Conservation (phyloP, 352 stramenopile genomes). For the Phytophthora pistaciae region DNA sequence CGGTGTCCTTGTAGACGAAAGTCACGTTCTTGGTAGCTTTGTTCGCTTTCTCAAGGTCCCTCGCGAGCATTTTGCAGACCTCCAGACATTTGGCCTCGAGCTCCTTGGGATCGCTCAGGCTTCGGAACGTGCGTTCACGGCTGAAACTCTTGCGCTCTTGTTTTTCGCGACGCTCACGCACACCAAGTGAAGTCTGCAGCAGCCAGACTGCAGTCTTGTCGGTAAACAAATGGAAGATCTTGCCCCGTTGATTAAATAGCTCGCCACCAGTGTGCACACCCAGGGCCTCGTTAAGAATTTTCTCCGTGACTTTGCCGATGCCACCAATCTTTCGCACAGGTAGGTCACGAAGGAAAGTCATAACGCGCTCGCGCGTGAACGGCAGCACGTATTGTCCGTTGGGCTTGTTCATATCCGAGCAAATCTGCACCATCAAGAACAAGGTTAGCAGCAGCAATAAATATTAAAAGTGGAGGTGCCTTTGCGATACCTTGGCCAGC, state of each 20-base stretch:
- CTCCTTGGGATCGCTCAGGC: conserved; percentile 43
- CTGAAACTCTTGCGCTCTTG: conserved; percentile 85
- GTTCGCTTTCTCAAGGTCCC: conserved; percentile 57
- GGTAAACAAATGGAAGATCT: conserved; percentile 73
- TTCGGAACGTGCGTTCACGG: conserved; percentile 76
- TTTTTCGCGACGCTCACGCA: conserved; percentile 55
- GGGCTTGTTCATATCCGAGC: conserved; percentile 97
- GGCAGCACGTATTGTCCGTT: conserved; percentile 95
- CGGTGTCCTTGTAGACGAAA: conserved; percentile 76
- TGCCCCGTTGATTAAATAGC: conserved; percentile 64
- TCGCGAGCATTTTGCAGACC: conserved; percentile 62
- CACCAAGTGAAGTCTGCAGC: conserved; percentile 75
- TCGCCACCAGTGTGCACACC: conserved; percentile 89
- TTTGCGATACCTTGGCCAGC: conserved; percentile 89
- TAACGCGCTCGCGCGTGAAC: conserved; percentile 72
- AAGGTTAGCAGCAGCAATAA: conserved; percentile 2
- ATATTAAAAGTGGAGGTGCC: neutral
- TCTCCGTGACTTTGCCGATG: conserved; percentile 97
- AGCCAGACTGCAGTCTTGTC: conserved; percentile 77
- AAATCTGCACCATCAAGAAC: conserved; percentile 70
- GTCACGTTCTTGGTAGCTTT: conserved; percentile 68
- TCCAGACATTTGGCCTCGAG: conserved; percentile 76
- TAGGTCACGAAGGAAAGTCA: conserved; percentile 91
- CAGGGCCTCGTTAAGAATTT: conserved; percentile 85
- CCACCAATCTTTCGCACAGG: conserved; percentile 94